Evolutionary conservation across 2,329 filamentous ascomycete species (phyloP), one percentile per base, ranked within the genome.

Genomic region (Xylaria sp.): DNA sequence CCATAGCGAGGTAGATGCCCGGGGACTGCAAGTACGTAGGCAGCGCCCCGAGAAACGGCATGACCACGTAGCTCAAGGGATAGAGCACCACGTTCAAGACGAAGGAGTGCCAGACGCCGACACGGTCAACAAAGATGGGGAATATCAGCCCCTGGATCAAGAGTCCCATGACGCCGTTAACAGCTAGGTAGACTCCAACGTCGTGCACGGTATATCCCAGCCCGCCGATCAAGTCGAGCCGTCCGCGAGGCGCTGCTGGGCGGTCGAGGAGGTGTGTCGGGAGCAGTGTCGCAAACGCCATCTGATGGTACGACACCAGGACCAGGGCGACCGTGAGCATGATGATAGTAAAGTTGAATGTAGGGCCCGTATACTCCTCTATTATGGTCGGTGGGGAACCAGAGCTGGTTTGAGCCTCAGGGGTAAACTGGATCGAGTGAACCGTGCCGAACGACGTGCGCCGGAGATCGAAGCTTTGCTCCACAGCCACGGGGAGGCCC

Each of bases 141-240:
- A 92, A 92, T 33, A 94, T 81, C 51, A 93, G 78, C 1, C 86
- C 91, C 78, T 94, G 92, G 50, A 94, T 89, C 71, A 91, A 82
- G 0, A 94, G 84, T 0, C 91, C 91, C 63, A 94, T 88, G 68
- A 91, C 79, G 2, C 90, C 92, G 71, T 93, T 91, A 58, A 91
- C 79, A 2, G 88, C 86, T 79, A 93, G 85, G 72, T 92, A 91
- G 25, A 90, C 76, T 15, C 90, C 90, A 15, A 92, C 90, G 42
- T 89, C 84, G 72, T 89, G 87, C 1, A 89, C 87, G 1, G 85
- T 86, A 54, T 91, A 82, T 1, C 90, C 90, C 2, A 93, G 81
- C 4, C 90, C 90, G 51, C 90, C 90, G 0, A 84, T 77, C 10
- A 87, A 70, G 63, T 82, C 81, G 9, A 82, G 72, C 1, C 72